Conservation (phyloP, 148 eudicot species). For the Camellia sinensis region DNA sequence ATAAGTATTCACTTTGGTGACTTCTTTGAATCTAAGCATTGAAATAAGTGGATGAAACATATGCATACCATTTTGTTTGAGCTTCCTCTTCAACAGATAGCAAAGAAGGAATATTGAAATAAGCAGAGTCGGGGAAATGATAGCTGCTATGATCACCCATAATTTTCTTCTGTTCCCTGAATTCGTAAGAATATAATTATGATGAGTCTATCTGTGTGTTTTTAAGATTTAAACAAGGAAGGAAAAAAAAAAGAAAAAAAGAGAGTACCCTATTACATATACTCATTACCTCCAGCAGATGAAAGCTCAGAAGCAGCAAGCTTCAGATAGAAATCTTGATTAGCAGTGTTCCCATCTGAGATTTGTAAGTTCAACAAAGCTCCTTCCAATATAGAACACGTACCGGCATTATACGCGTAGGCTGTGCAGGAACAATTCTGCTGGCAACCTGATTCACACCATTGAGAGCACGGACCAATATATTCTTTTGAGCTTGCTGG, state of each 20-base stretch:
- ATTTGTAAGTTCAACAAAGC: constrained; percentile 8
- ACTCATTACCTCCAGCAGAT: constrained; percentile 8
- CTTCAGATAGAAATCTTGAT: constrained; percentile 14
- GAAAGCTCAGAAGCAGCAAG: constrained; percentile 20
- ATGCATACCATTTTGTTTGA: constrained; percentile 9
- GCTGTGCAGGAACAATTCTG: constrained; percentile 22
- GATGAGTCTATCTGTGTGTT: not conserved
- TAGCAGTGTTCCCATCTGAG: not conserved
- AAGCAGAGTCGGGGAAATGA: constrained; percentile 7
- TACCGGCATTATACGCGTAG: constrained; percentile 8
- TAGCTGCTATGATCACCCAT: constrained; percentile 8
- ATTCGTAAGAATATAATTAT: not conserved
- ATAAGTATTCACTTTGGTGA: not conserved
- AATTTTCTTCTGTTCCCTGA: constrained; percentile 13
- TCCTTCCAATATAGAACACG: constrained; percentile 15
- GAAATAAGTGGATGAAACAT: not conserved
- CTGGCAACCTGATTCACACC: constrained; percentile 6
- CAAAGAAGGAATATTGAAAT: constrained; percentile 4
- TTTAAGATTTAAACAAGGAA: too few species aligned
- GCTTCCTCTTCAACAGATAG: constrained; percentile 4
- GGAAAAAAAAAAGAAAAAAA: too few species aligned
- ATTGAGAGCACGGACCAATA: not conserved
- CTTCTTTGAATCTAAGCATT: not conserved
- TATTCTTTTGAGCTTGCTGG: not conserved
- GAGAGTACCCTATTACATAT: not conserved